Percentiles rank a stretch among this genome's conserved stretches.
Evolutionary conservation across 2,329 filamentous ascomycete species (phyloP).

Genomic region (Fusarium sp.): DNA sequence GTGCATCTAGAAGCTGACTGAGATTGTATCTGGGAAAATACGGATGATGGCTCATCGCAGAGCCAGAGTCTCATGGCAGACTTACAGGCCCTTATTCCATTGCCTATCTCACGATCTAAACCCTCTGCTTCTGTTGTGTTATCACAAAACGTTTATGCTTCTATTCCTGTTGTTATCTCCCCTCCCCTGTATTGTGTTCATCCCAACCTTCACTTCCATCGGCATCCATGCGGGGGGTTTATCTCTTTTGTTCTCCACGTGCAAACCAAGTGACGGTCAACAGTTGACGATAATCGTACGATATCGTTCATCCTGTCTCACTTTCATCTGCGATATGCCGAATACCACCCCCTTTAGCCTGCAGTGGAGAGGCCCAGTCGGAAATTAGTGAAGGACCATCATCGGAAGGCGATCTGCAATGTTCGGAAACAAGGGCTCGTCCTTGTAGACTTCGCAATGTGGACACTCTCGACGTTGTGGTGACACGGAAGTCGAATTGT

Average conservation of each 20-base stretch:
- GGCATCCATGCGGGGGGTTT: neutral
- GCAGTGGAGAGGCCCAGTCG: constrained; percentile 16
- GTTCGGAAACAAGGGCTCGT: neutral
- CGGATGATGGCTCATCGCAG: neutral
- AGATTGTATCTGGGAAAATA: neutral
- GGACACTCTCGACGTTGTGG: neutral
- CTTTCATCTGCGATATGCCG: neutral
- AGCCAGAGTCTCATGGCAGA: neutral
- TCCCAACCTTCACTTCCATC: constrained; percentile 19
- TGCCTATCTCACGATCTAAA: neutral
- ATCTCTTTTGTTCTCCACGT: constrained; percentile 21
- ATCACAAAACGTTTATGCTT: neutral
- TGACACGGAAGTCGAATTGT: constrained; percentile 25
- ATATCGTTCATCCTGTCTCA: neutral
- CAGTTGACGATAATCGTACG: constrained; percentile 22
- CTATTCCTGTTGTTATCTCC: constrained; percentile 8
- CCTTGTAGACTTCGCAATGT: neutral
- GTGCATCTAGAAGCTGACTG: neutral
- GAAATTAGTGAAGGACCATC: constrained; percentile 37
- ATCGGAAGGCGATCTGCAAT: constrained; percentile 5
- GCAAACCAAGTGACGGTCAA: constrained; percentile 11
- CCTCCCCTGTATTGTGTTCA: constrained; percentile 11
- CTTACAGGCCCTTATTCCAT: neutral
- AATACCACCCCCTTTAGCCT: neutral
- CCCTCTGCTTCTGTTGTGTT: neutral